A percentile compares a stretch with the other conserved stretches of the same genome.
These are phyloP conservation scores for Santalum album DNA, from an alignment of 164 flowering plant genomes.

Conservation along the genomic window DNA sequence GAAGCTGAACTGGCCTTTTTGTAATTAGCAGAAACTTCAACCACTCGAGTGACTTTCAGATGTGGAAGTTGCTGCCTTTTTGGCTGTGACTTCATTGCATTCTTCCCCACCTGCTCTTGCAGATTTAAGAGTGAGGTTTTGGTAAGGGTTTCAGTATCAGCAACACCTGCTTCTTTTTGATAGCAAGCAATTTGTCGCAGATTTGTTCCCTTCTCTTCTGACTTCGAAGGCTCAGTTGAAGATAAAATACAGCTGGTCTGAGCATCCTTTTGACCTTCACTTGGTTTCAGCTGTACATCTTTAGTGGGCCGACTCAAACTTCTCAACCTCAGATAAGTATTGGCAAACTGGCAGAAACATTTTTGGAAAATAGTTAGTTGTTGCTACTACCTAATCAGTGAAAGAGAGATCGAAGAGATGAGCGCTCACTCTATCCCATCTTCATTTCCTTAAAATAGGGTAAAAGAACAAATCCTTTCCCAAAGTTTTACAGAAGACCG, in stretches of 20 bases:
- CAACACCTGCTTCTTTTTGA: not conserved
- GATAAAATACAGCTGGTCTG: not conserved
- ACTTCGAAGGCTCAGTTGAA: not conserved
- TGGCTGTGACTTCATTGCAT: not conserved
- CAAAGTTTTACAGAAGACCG: no score
- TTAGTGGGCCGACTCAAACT: not conserved
- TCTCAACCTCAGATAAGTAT: no score
- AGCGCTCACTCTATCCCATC: no score
- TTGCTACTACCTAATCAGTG: no score
- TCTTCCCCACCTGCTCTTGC: not conserved
- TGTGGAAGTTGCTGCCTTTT: not conserved
- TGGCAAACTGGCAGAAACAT: no score
- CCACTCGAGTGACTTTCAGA: not conserved
- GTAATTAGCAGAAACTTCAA: not conserved
- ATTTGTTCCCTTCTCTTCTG: not conserved
- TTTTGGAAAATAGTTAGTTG: no score
- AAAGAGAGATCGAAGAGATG: no score
- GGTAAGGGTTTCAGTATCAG: not conserved
- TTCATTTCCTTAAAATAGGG: no score
- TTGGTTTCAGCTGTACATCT: not conserved
- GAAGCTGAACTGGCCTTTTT: not conserved
- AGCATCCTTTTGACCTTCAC: not conserved
- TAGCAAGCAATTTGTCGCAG: not conserved
- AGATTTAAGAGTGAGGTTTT: not conserved
- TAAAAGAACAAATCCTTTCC: no score